Percentiles rank a stretch among this genome's conserved stretches.
Conservation (phyloP, 805 yeast genomes). For the Yamadazyma laniorum region DNA sequence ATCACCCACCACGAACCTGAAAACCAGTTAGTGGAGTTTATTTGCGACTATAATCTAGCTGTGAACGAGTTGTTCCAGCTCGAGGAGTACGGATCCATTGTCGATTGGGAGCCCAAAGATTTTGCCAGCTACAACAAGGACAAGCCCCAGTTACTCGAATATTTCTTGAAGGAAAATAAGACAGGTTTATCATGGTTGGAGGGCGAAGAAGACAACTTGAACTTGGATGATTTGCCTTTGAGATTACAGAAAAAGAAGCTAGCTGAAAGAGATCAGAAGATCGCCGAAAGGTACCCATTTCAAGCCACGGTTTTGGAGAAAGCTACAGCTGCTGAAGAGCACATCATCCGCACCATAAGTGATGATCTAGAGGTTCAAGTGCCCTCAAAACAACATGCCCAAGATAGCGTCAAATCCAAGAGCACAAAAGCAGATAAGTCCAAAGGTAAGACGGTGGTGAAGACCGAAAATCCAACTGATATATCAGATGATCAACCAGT, state of each 20-base stretch:
- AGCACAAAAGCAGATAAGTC: slow-evolving; percentile 7
- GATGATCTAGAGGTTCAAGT: background rate
- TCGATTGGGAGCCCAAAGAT: slow-evolving; percentile 58
- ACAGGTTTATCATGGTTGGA: slow-evolving; percentile 33
- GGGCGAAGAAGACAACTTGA: slow-evolving; percentile 20
- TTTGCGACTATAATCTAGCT: slow-evolving; percentile 46
- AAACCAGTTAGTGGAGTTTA: slow-evolving; percentile 39
- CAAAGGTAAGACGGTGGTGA: slow-evolving; percentile 2
- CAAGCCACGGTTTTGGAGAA: slow-evolving; percentile 26
- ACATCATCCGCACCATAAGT: slow-evolving; percentile 13
- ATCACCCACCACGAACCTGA: background rate
- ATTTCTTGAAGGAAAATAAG: slow-evolving; percentile 26
- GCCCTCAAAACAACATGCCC: background rate
- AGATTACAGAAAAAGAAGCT: slow-evolving; percentile 39
- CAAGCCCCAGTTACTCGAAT: slow-evolving; percentile 33
- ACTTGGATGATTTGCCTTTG: slow-evolving; percentile 34
- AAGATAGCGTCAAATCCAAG: background rate
- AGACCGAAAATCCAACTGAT: slow-evolving; percentile 1
- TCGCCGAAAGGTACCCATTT: slow-evolving; percentile 36
- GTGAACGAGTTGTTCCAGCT: slow-evolving; percentile 65
- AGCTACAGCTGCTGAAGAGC: slow-evolving; percentile 22
- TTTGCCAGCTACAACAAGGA: slow-evolving; percentile 21
- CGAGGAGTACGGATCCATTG: slow-evolving; percentile 57
- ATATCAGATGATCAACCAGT: slow-evolving; percentile 1
- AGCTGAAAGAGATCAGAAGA: slow-evolving; percentile 30